These are phyloP conservation scores for Tetragonia tetragonoides DNA, from an alignment of 148 eudicot genomes.

Conservation along the genomic window DNA sequence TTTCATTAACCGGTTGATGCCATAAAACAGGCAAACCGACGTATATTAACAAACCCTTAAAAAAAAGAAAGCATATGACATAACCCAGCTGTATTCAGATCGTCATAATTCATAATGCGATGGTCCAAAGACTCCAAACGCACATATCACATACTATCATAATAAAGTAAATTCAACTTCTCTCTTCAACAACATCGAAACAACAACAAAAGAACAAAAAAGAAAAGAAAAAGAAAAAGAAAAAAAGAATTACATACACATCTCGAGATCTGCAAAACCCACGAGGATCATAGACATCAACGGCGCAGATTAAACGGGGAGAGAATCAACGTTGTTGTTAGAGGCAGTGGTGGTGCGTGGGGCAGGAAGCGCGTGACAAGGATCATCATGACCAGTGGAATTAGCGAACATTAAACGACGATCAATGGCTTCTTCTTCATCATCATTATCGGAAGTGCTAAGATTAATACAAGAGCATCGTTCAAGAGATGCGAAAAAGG, in stretches of 20 bases:
- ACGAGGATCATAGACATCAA: not conserved
- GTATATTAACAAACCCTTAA: not conserved
- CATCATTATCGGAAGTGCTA: conserved; percentile 51
- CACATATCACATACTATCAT: not conserved
- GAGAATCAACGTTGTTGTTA: conserved; percentile 37
- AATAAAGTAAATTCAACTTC: not conserved
- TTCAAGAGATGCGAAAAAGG: conserved; percentile 74
- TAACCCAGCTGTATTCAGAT: not conserved
- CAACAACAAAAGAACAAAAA: not conserved
- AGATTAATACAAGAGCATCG: conserved; percentile 70
- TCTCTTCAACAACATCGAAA: conserved; percentile 14
- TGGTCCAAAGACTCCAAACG: not conserved
- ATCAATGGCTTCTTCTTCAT: conserved; percentile 58
- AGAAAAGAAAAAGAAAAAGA: not conserved
- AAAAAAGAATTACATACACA: conserved; percentile 13
- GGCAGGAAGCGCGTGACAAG: conserved; percentile 33
- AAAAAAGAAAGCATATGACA: not conserved
- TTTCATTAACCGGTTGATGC: not conserved
- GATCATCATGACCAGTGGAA: conserved; percentile 40
- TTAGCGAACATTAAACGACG: conserved; percentile 58
- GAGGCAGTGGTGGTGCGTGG: conserved; percentile 24
- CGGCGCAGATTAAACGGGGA: conserved; percentile 57
- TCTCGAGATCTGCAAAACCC: not conserved
- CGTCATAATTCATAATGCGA: not conserved
- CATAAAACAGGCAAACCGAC: not conserved